A percentile compares a stretch with the other conserved stretches of the same genome.
These are phyloP conservation scores for Cucumis melo DNA, from an alignment of 306 rosid genomes.

Conservation along the genomic window DNA sequence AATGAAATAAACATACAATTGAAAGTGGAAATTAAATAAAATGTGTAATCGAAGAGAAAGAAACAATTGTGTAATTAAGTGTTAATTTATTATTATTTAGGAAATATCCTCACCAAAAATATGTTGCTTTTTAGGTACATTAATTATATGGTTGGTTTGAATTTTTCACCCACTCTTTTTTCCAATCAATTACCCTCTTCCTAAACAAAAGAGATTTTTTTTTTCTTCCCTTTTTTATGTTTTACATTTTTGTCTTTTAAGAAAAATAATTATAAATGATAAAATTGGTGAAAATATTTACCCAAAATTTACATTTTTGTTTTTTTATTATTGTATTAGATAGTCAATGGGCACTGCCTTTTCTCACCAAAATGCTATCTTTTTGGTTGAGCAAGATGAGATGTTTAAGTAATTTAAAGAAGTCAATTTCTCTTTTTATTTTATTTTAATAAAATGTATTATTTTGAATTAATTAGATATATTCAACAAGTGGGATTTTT, in stretches of 20 bases:
- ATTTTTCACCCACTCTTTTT: neutral
- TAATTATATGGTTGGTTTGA: neutral
- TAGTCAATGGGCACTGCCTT: neutral
- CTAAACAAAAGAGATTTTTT: no score
- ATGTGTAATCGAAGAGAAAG: neutral
- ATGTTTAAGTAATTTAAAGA: neutral
- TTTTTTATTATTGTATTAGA: neutral
- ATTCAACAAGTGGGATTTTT: neutral
- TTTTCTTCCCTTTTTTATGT: neutral
- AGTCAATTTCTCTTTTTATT: neutral
- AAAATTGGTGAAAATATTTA: no score
- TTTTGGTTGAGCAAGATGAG: neutral
- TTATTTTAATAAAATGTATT: neutral
- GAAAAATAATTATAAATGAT: no score
- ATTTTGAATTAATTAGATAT: neutral
- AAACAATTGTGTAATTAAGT: neutral
- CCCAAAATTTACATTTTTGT: no score
- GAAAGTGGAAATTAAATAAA: neutral
- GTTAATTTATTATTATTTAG: neutral
- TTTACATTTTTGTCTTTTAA: no score
- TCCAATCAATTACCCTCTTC: no score
- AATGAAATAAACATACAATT: neutral
- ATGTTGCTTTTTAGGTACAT: neutral
- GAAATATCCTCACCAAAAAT: neutral
- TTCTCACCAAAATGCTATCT: neutral